Percentiles rank a stretch among this genome's conserved stretches.
Evolutionary conservation across 345 rosid species (phyloP).

Genomic region (Brassica juncea): DNA sequence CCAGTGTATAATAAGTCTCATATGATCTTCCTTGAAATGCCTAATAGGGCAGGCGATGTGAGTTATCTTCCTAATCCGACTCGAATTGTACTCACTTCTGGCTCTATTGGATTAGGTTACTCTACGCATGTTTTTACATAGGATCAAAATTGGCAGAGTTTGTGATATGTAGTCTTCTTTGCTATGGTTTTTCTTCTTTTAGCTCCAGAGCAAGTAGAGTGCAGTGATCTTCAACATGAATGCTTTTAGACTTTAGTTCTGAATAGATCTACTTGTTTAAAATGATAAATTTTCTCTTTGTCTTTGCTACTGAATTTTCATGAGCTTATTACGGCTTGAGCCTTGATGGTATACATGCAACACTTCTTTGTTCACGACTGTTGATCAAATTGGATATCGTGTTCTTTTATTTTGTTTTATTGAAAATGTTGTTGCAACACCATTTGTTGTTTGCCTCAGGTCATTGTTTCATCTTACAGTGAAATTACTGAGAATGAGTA

Average conservation of each 20-base stretch:
- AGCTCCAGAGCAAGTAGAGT: neutral
- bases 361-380: neutral
- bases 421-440: neutral
- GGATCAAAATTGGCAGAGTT: neutral
- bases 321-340: neutral
- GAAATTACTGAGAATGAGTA: conserved; percentile 67
- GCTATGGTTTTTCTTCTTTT: neutral
- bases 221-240: neutral
- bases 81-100: neutral
- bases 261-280: too few species aligned
- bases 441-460: conserved; percentile 45
- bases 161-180: neutral
- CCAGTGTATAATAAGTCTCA: conserved; percentile 85
- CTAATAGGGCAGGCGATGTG: conserved; percentile 70
- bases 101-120: neutral
- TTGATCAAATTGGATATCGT: neutral
- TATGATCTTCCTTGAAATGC: conserved; percentile 84
- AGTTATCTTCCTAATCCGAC: conserved; percentile 28
- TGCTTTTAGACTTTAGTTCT: too few species aligned
- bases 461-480: conserved; percentile 66
- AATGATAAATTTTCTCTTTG: too few species aligned
- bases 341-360: too few species aligned
- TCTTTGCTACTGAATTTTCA: neutral
- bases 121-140: too few species aligned
- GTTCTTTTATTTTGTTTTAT: neutral